phyloP scores from a whole-genome alignment of 2,329 filamentous ascomycete genomes.

The Venturia oleaginea region DNA sequence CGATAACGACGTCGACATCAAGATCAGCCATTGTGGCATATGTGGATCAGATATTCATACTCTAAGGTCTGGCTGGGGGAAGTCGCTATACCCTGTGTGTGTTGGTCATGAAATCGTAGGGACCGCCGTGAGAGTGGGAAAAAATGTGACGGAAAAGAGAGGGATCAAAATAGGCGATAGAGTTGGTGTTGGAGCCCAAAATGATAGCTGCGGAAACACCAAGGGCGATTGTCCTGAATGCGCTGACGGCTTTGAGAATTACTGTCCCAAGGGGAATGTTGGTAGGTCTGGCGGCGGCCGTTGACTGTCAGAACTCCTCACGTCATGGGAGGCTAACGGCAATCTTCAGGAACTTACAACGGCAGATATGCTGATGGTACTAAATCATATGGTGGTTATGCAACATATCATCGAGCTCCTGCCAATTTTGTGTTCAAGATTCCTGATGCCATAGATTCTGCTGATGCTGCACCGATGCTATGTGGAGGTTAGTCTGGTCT shows the following conservation, averaged over 20 bases:
- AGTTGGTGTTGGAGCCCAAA: slow-evolving; percentile 43
- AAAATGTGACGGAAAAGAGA: slow-evolving; percentile 13
- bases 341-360: slow-evolving; percentile 47
- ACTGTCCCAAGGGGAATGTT: slow-evolving; percentile 29
- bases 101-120: slow-evolving; percentile 38
- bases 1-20: slow-evolving; percentile 25
- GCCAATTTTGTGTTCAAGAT: slow-evolving; percentile 52
- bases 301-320: neutral
- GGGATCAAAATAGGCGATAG: slow-evolving; percentile 29
- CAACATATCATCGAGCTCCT: slow-evolving; percentile 44
- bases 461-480: slow-evolving; percentile 58
- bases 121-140: slow-evolving; percentile 29
- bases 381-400: slow-evolving; percentile 57
- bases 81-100: slow-evolving; percentile 27
- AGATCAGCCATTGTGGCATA: slow-evolving; percentile 26
- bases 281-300: neutral
- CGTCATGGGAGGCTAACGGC: neutral
- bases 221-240: slow-evolving; percentile 44
- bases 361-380: slow-evolving; percentile 5
- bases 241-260: slow-evolving; percentile 33
- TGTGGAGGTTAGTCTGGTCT: slow-evolving; percentile 42
- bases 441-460: slow-evolving; percentile 39
- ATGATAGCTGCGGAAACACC: slow-evolving; percentile 31
- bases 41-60: slow-evolving; percentile 32
- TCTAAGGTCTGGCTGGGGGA: slow-evolving; percentile 32